Percentiles rank a stretch among this genome's conserved stretches.
phyloP scores from a whole-genome alignment of 164 flowering plant species.

The Piper longum region DNA sequence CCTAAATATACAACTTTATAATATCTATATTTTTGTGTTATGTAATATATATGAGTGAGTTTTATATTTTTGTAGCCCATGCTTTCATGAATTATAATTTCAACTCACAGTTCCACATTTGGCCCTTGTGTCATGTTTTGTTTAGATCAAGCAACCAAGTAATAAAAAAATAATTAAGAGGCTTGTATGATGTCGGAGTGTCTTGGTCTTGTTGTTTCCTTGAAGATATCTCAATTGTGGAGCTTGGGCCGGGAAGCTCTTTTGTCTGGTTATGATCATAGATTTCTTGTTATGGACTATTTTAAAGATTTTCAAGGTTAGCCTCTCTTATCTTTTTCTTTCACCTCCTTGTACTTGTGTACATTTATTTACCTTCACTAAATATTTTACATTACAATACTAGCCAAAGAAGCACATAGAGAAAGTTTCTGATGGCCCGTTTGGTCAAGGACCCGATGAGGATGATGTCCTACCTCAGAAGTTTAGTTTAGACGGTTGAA shows the following conservation, averaged over 20 bases:
- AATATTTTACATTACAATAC: not conserved
- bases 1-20: too few relatives aligned
- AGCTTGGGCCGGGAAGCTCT: conserved; percentile 93
- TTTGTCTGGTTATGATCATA: conserved; percentile 77
- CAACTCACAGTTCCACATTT: too few relatives aligned
- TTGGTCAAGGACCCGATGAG: conserved; percentile 6
- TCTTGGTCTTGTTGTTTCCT: not conserved
- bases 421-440: conserved; percentile 38
- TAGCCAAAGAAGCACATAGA: conserved; percentile 67
- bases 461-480: not conserved
- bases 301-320: conserved; percentile 59
- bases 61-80: too few relatives aligned
- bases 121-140: too few relatives aligned
- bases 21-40: too few relatives aligned
- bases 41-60: too few relatives aligned
- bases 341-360: not conserved
- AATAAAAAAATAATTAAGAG: not conserved
- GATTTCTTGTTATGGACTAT: conserved; percentile 71
- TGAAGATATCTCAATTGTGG: conserved; percentile 82
- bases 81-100: too few relatives aligned
- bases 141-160: not conserved
- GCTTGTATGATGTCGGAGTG: not conserved
- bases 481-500: not conserved
- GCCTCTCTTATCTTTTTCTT: not conserved
- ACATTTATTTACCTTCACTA: not conserved